Evolutionary conservation across 345 rosid genomes (phyloP), one percentile per base, ranked within the genome.

Genomic region (Gossypium thurberi): DNA sequence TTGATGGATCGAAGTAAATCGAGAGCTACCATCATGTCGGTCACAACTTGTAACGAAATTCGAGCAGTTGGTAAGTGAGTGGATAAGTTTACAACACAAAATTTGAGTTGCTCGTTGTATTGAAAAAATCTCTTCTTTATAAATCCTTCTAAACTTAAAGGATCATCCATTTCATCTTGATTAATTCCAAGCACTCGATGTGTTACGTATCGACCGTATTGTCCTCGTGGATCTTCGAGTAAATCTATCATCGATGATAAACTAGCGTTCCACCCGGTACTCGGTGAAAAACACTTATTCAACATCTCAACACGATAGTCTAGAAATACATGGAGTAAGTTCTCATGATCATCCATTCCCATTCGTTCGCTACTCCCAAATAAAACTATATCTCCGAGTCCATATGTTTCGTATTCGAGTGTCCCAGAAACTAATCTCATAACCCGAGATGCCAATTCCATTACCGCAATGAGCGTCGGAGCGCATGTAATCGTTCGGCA

Each of bases 401-500:
- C 70, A 40, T 76, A 79, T 1, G 81, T 77, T 33, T 42, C 75
- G 56, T 65, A 28, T 25, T 52, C 58, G 26, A 58, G 44, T 5
- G 82, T 63, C 37, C 75, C 74, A 2, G 21, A 48, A 33, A 82
- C 76, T 67, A 74, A 20, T 0, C 60, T 74, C 67, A 81, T 57
- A 47, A 85, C 57, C 74, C 85, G 59, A 43, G 82, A 70, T 8
- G 82, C 70, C 65, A 87, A 84, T 80, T 85, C 81, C 72, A 76
- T 4, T 17, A 85, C 81, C 3, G 87, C 85, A 59, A 76, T 77
- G 73, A 83, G 85, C 17, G 90, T 83, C 26, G 91, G 91, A 53
- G 91, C 80, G 48, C 91, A 87, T 33, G 83, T 79, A 51, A 84
- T 28, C 1, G 88, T 78, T 69, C 84, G 77, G 62, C 84, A 84